Evolutionary conservation across 805 yeast species (phyloP).

Genomic region (Maudiozyma bulderi): DNA sequence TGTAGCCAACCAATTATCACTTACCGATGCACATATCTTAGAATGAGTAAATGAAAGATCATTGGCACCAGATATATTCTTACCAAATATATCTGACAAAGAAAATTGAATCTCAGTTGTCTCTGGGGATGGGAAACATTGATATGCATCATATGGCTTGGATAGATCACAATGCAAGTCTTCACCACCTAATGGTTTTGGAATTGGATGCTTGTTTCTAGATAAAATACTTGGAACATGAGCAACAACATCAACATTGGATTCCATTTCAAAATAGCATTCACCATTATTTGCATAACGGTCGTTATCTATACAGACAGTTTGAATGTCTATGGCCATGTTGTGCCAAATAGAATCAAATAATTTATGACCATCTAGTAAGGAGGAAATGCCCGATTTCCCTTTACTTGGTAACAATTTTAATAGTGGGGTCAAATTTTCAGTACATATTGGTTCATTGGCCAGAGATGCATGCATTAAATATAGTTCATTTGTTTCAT

Average conservation of each 20-base stretch:
- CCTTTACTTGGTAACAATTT: slow-evolving; percentile 89
- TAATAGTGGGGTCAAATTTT: slow-evolving; percentile 86
- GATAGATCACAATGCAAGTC: slow-evolving; percentile 63
- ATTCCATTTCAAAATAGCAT: slow-evolving; percentile 50
- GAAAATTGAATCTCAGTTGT: slow-evolving; percentile 37
- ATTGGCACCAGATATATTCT: slow-evolving; percentile 53
- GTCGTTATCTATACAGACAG: slow-evolving; percentile 36
- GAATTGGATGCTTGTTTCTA: slow-evolving; percentile 57
- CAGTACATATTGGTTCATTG: slow-evolving; percentile 93
- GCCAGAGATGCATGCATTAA: slow-evolving; percentile 81
- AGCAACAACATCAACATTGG: slow-evolving; percentile 60
- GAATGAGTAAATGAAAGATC: slow-evolving; percentile 40
- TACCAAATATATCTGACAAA: slow-evolving; percentile 62
- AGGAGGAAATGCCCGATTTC: slow-evolving; percentile 73
- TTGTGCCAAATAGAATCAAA: slow-evolving; percentile 93
- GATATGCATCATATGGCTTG: slow-evolving; percentile 50
- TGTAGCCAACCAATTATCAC: slow-evolving; percentile 38
- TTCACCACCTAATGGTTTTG: slow-evolving; percentile 65
- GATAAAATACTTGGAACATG: slow-evolving; percentile 62
- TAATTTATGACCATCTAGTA: slow-evolving; percentile 81
- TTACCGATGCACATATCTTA: slow-evolving; percentile 32
- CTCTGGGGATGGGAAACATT: slow-evolving; percentile 73
- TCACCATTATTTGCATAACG: slow-evolving; percentile 1
- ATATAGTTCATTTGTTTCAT: slow-evolving; percentile 34
- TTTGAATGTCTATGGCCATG: slow-evolving; percentile 73